Evolutionary conservation across 2,329 filamentous ascomycete species (phyloP).

Genomic region (Fusarium sp.): DNA sequence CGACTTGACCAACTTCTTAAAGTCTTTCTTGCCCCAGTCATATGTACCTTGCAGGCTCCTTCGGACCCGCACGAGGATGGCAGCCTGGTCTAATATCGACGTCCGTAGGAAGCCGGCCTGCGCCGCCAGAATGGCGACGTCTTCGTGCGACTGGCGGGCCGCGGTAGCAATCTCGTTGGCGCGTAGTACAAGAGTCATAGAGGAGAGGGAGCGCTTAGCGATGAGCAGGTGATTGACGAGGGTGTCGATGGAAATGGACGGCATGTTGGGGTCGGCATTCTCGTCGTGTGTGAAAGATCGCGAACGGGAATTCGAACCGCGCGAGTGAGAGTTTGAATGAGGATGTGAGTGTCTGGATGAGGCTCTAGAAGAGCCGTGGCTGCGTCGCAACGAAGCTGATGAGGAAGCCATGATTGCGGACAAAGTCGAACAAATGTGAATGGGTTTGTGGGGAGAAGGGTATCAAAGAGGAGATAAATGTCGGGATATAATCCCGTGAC

Average conservation of each 20-base stretch:
- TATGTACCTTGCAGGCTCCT: slow-evolving; percentile 66
- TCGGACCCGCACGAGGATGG: slow-evolving; percentile 64
- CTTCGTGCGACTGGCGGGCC: slow-evolving; percentile 81
- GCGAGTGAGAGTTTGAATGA: slow-evolving; percentile 45
- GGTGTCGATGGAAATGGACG: slow-evolving; percentile 70
- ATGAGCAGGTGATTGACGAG: slow-evolving; percentile 87
- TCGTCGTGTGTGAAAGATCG: slow-evolving; percentile 34
- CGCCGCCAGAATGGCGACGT: slow-evolving; percentile 79
- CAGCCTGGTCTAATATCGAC: slow-evolving; percentile 69
- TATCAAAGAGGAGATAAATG: not conserved
- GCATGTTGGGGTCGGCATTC: slow-evolving; percentile 23
- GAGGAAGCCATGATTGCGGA: slow-evolving; percentile 51
- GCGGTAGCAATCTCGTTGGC: slow-evolving; percentile 87
- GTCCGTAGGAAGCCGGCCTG: slow-evolving; percentile 75
- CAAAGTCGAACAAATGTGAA: not conserved
- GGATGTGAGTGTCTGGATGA: slow-evolving; percentile 49
- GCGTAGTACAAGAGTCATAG: slow-evolving; percentile 84
- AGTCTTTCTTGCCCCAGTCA: slow-evolving; percentile 69
- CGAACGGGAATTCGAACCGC: slow-evolving; percentile 43
- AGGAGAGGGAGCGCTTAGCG: slow-evolving; percentile 87
- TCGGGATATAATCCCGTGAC: slow-evolving; percentile 23
- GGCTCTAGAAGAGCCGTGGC: slow-evolving; percentile 51
- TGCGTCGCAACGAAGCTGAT: slow-evolving; percentile 51
- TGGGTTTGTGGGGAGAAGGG: not conserved
- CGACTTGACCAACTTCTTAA: slow-evolving; percentile 69